These are phyloP conservation scores for Aspergillus versicolor DNA, from an alignment of 2,329 filamentous ascomycete genomes.

Conservation along the genomic window DNA sequence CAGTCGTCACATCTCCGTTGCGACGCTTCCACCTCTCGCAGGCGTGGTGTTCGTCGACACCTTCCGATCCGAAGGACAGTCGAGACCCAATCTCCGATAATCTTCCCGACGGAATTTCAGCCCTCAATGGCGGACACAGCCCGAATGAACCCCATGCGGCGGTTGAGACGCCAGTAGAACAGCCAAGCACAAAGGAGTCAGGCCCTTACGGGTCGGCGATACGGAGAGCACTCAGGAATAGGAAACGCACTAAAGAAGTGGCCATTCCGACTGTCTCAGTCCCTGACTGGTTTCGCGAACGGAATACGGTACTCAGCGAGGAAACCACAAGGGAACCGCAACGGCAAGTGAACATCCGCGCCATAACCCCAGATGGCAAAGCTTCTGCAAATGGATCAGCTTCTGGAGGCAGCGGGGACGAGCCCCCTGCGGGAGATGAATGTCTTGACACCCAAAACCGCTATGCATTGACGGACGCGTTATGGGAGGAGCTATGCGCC, in stretches of 20 bases:
- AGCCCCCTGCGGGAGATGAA: slow-evolving; percentile 21
- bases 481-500: slow-evolving; percentile 52
- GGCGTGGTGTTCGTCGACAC: slow-evolving; percentile 26
- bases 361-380: slow-evolving; percentile 21
- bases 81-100: slow-evolving; percentile 22
- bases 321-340: slow-evolving; percentile 11
- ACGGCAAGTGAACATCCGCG: slow-evolving; percentile 29
- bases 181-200: slow-evolving; percentile 22
- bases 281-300: slow-evolving; percentile 40
- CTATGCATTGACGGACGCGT: slow-evolving; percentile 40
- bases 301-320: slow-evolving; percentile 32
- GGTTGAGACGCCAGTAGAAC: slow-evolving; percentile 16
- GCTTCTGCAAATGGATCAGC: slow-evolving; percentile 10
- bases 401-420: slow-evolving; percentile 27
- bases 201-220: slow-evolving; percentile 41
- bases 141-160: slow-evolving; percentile 14
- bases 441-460: slow-evolving; percentile 23
- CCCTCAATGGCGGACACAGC: slow-evolving; percentile 18
- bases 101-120: slow-evolving; percentile 21
- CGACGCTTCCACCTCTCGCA: slow-evolving; percentile 36
- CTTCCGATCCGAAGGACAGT: slow-evolving; percentile 29
- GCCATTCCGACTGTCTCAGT: slow-evolving; percentile 25
- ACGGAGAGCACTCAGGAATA: slow-evolving; percentile 40
- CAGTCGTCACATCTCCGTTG: slow-evolving; percentile 20
- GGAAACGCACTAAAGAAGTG: slow-evolving; percentile 23